Percentiles rank a stretch among this genome's conserved stretches.
These are phyloP conservation scores for Filobasidium uniguttulatum DNA, from an alignment of 1,284 basidiomycete species.

Conservation along the genomic window DNA sequence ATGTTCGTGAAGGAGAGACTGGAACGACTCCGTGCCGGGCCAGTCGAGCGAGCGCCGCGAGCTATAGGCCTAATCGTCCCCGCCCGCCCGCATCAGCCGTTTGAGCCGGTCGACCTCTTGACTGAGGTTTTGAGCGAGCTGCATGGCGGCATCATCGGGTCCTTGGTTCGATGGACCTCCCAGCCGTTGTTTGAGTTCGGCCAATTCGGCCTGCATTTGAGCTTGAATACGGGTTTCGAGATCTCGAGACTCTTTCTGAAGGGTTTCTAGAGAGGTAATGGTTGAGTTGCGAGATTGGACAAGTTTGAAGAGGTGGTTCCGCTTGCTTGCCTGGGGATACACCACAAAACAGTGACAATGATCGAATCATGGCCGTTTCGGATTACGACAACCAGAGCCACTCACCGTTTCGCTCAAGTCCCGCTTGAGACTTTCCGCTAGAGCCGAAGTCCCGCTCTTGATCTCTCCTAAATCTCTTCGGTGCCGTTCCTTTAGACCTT, in stretches of 20 bases:
- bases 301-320: conserved; percentile 21
- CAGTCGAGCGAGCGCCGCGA: no score
- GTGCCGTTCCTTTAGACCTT: conserved; percentile 30
- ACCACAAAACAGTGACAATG: conserved; percentile 10
- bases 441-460: conserved; percentile 21
- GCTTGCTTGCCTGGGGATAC: conserved; percentile 15
- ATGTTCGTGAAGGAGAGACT: no score
- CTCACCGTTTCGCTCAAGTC: conserved; percentile 27
- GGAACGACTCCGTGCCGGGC: no score
- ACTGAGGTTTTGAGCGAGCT: conserved; percentile 18
- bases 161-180: conserved; percentile 18
- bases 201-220: conserved; percentile 10
- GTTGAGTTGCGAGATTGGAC: conserved; percentile 27
- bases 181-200: conserved; percentile 8
- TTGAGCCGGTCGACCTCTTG: conserved; percentile 22
- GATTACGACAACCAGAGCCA: not conserved
- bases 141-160: no score
- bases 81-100: conserved; percentile 22
- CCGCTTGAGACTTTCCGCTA: conserved; percentile 18
- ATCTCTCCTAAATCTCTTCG: conserved; percentile 27
- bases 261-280: not conserved
- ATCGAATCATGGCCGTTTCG: not conserved
- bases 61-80: no score
- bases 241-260: not conserved
- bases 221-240: conserved; percentile 20